phyloP scores from a whole-genome alignment of 495 filamentous ascomycete species.

The Terfezia claveryi region DNA sequence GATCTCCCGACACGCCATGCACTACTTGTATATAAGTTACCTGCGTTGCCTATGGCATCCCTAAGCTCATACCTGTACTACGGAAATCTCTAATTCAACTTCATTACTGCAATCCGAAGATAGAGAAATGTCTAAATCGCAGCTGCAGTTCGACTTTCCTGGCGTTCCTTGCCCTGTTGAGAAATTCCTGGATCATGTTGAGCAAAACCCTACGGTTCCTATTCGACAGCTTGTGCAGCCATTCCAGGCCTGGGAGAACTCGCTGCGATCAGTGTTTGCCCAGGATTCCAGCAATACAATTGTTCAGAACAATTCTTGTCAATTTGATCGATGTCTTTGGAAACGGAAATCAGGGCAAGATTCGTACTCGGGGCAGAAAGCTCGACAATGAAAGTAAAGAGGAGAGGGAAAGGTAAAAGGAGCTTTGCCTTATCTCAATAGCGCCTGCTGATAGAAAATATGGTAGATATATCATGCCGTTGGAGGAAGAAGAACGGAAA shows the following conservation, averaged over 20 bases:
- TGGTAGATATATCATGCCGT: constrained; percentile 40
- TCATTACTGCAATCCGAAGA: too few species aligned
- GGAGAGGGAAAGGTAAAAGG: constrained; percentile 28
- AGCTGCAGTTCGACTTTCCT: constrained; percentile 17
- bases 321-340: constrained; percentile 53
- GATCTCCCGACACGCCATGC: too few species aligned
- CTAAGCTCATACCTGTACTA: too few species aligned
- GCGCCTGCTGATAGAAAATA: not conserved
- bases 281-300: constrained; percentile 39
- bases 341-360: constrained; percentile 27
- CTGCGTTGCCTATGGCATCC: too few species aligned
- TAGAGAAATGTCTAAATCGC: not conserved
- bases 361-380: constrained; percentile 42
- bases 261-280: constrained; percentile 46
- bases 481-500: constrained; percentile 37
- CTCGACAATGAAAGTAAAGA: constrained; percentile 34
- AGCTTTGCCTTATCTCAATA: not conserved
- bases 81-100: too few species aligned
- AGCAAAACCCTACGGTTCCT: constrained; percentile 29
- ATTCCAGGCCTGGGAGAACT: constrained; percentile 44
- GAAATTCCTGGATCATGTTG: constrained; percentile 26
- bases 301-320: constrained; percentile 34
- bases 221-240: constrained; percentile 39
- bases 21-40: constrained; percentile 2
- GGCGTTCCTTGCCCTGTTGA: constrained; percentile 24